Evolutionary conservation across 2,329 filamentous ascomycete species (phyloP), one percentile per base, ranked within the genome.

Genomic region (Lojkania enalia): DNA sequence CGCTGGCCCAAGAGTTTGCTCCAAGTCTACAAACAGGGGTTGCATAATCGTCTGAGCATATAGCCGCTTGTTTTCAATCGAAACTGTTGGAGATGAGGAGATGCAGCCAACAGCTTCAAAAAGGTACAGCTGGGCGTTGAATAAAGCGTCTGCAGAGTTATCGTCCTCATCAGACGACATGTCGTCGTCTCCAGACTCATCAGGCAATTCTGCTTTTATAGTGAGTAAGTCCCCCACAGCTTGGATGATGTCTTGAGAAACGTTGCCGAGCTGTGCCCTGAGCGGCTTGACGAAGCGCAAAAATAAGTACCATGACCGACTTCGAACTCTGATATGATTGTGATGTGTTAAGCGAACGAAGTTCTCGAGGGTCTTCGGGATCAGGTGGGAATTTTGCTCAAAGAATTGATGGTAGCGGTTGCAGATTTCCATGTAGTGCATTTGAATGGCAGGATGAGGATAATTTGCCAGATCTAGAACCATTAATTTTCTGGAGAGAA

Each of bases 341-440:
- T 95, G 90, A 63, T 97, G 95, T 3, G 94, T 88, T 36, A 96
- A 81, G 11, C 85, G 83, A 35, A 99, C 88, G 69, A 99, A 97
- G 64, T 87, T 90, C 62, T 96, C 90, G 31, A 99, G 78, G 1
- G 94, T 90, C 53, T 85, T 86, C 2, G 89, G 88, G 38, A 97
- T 95, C 49, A 89, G 85, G 16, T 86, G 78, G 20, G 84, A 79
- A 63, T 96, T 88, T 44, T 84, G 83, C 64, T 97, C 91, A 66
- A 99, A 97, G 69, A 96, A 95, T 20, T 85, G 82, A 66, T 86
- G 88, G 71, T 99, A 99, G 39, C 94, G 86, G 43, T 96, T 91
- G 68, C 91, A 96, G 25, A 96, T 95, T 69, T 99, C 94, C 91
- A 99, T 96, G 65, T 95, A 99, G 71, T 96, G 90, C 16, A 99